Conservation (phyloP, 2,329 filamentous ascomycete genomes). For the Ophiostoma triangulosporum region DNA sequence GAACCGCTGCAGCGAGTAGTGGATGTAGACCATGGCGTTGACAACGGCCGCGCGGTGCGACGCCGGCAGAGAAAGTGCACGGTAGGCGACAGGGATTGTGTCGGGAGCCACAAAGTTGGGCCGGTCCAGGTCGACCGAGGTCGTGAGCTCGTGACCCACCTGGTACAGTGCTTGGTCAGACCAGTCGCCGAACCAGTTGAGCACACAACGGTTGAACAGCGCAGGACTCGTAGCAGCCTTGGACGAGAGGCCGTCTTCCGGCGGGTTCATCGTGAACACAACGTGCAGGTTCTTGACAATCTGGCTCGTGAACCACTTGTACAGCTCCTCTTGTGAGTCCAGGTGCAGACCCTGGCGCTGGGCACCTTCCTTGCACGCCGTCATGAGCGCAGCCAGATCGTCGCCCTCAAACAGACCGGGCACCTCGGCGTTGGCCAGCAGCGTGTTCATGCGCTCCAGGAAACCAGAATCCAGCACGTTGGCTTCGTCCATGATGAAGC, state of each 20-base stretch:
- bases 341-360: conserved; percentile 89
- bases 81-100: conserved; percentile 84
- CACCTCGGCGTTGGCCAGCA: conserved; percentile 98
- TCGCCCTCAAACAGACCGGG: conserved; percentile 98
- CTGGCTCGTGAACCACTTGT: conserved; percentile 99
- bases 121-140: conserved; percentile 89
- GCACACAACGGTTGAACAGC: conserved; percentile 95
- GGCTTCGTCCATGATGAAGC: conserved; percentile 99
- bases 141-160: conserved; percentile 87
- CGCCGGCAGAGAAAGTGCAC: conserved; percentile 69
- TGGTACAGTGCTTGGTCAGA: conserved; percentile 98
- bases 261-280: conserved; percentile 99
- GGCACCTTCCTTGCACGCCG: conserved; percentile 94
- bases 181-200: conserved; percentile 99
- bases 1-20: conserved; percentile 85
- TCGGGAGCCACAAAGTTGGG: conserved; percentile 76
- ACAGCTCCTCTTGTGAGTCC: conserved; percentile 97
- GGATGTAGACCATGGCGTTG: conserved; percentile 98
- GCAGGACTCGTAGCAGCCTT: conserved; percentile 97
- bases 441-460: conserved; percentile 96
- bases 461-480: conserved; percentile 98
- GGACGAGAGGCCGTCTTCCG: conserved; percentile 83
- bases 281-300: conserved; percentile 98
- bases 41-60: conserved; percentile 84
- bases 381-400: conserved; percentile 97